Base-by-base conservation (phyloP, 108 stramenopile species). In the Chaetoceros tenuissimus region DNA sequence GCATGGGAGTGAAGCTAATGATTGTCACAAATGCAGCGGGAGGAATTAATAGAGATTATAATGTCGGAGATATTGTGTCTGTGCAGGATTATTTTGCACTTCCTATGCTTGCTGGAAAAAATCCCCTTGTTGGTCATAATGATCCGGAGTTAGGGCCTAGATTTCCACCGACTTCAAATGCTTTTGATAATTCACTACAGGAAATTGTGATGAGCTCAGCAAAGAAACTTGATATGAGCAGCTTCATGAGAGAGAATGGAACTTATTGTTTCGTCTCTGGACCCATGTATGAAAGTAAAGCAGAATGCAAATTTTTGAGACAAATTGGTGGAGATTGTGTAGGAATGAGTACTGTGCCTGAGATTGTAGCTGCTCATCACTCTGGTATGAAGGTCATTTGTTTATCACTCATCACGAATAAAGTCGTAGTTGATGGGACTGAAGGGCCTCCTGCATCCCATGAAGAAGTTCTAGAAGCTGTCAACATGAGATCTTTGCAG, bases 1-100 rank as follows among this genome's bases (percentile, higher is more conserved):
- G 87, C 52, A 61, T 96, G 1, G 77, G 81, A 20, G 87, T 90
- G 28, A 78, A 80, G 44, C 25, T 90, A 1, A 74, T 93, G 50
- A 60, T 96, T 22, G 72, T 94, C 2, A 96, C 96, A 23, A 96
- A 96, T 62, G 96, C 96, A 1, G 91, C 96, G 7, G 93, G 96
- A 2, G 93, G 91, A 44, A 51, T 96, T 31, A 84, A 87, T 53
- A 75, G 74, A 3, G 30, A 65, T 25, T 89, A 77, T 49, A 66
- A 72, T 3, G 89, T 96, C 20, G 96, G 96, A 13, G 93, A 96
- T 65, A 82, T 96, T 31, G 82, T 90, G 10, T 64, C 78, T 57
- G 80, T 96, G 60, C 67, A 60, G 21, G 96, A 96, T 72, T 93
- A 96, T 63, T 71, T 93, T 26, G 91, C 86, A 5, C 34, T 96